Evolutionary conservation across 2,329 filamentous ascomycete species (phyloP).

Genomic region (Botryotinia globosa): DNA sequence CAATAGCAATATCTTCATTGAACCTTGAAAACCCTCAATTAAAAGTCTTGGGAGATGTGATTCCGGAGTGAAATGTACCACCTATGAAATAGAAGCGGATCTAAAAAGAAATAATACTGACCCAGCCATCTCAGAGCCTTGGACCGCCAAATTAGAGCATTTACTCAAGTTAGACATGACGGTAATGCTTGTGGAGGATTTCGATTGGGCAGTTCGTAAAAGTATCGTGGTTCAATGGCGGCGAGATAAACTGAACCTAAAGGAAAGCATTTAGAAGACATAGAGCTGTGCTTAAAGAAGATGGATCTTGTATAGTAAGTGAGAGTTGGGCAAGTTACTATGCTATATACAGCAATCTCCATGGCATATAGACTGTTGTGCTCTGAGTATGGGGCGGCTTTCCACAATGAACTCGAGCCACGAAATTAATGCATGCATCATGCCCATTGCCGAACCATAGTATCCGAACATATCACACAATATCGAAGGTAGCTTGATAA

Average conservation of each 20-base stretch:
- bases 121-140: background rate
- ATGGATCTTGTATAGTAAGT: background rate
- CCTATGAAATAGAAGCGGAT: background rate
- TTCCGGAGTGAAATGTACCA: background rate
- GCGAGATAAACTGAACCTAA: background rate
- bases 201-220: background rate
- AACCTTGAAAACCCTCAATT: background rate
- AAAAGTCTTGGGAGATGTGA: background rate
- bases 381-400: background rate
- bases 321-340: fast-evolving
- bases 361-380: background rate
- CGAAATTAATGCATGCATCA: background rate
- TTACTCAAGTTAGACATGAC: background rate
- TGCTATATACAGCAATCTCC: background rate
- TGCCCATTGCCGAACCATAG: background rate
- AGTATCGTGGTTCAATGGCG: background rate
- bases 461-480: too few relatives aligned
- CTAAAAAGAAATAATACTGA: background rate
- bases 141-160: background rate
- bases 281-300: background rate
- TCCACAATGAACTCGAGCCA: background rate
- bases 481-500: too few relatives aligned
- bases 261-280: fast-evolving
- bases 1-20: background rate
- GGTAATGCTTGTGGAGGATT: background rate